Evolutionary conservation across 768 basidiomycete genomes (phyloP).

Genomic region (Trametes cubensis): DNA sequence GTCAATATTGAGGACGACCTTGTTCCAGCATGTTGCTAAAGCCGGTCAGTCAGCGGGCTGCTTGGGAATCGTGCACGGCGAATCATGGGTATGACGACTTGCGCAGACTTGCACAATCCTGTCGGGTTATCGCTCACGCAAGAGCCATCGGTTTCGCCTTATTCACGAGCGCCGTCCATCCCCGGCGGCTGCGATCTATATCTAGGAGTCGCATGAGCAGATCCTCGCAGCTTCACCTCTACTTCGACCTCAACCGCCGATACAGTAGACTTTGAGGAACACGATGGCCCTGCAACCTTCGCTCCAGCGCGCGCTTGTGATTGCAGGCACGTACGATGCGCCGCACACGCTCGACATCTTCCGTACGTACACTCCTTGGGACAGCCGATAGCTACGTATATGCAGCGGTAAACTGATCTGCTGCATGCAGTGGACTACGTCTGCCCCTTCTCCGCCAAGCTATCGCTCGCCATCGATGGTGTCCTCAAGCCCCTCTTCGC

Average conservation of each 20-base stretch:
- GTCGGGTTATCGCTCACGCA: background rate
- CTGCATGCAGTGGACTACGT: conserved; percentile 78
- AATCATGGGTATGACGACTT: background rate
- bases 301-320: conserved; percentile 56
- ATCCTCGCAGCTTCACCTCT: background rate
- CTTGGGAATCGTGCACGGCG: background rate
- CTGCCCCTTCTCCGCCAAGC: conserved; percentile 78
- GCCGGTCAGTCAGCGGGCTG: background rate
- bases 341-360: conserved; percentile 84
- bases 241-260: background rate
- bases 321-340: conserved; percentile 60
- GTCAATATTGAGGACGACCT: too few species aligned
- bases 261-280: background rate
- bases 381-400: background rate
- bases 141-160: conserved; percentile 3
- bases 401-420: background rate
- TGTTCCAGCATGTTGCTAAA: too few species aligned
- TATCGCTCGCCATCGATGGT: conserved; percentile 58
- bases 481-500: conserved; percentile 63
- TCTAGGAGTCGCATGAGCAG: background rate
- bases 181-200: conserved; percentile 4
- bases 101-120: conserved; percentile 8
- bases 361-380: conserved; percentile 45
- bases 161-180: conserved; percentile 5
- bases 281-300: conserved; percentile 80